Evolutionary conservation across 129 eudicot genomes (phyloP), one percentile per base, ranked within the genome.

Genomic region (Tagetes erecta): DNA sequence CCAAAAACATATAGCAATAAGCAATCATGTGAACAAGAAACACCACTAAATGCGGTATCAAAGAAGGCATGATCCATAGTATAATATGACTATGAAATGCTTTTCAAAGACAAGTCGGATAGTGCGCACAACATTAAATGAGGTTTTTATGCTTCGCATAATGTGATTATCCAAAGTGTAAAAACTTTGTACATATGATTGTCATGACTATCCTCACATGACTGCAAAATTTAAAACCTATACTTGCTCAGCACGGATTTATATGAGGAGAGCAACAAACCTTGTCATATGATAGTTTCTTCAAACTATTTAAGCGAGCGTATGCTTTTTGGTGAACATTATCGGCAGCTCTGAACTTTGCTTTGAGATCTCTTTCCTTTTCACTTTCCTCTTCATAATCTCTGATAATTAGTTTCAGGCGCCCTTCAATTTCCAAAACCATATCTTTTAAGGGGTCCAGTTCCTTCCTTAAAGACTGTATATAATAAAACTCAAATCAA

Each of bases 381-480:
- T 34, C 66, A 76, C 73, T 72, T 67, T 87, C 89, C 4, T 71
- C 87, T 20, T 85, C 89, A 71, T 73, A 86, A 70, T 77, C 84
- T 77, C 40, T 83, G 41, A 55, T 81, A 9, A 83, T 82, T 69
- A 83, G 66, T 34, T 4, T 20, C 0, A 60, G 80, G 74, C 30
- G 58, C 5, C 78, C 82, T 80, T 83, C 89, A 57, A 87, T 84
- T 73, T 83, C 85, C 45, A 78, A 67, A 63, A 85, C 87, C 63
- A 67, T 77, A 8, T 30, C 79, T 78, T 87, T 90, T 37, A 91
- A 85, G 64, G 70, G 33, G 73, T 82, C 88, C n/a, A 88, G 79
- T 81, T 94, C 96, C 81, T 86, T 94, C 87, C 86, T 88, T 62
- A 90, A 78, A 37, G 72, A 67, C 99, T 94, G 84, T 75, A 80